These are phyloP conservation scores for Podosphaera xanthii DNA, from an alignment of 2,329 filamentous ascomycete species.

Conservation along the genomic window DNA sequence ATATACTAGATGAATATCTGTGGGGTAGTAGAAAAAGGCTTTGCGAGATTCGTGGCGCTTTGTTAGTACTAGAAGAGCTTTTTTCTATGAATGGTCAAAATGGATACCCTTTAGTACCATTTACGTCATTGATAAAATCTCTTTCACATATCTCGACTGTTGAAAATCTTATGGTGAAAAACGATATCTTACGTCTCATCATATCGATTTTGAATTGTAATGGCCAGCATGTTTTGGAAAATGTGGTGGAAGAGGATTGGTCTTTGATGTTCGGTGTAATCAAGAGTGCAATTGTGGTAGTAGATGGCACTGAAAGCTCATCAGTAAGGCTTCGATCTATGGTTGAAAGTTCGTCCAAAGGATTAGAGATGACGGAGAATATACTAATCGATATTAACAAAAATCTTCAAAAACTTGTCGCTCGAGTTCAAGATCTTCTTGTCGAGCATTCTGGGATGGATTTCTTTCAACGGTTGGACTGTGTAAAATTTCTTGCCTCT, in stretches of 20 bases:
- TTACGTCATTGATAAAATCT: slow-evolving; percentile 33
- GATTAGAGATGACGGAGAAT: slow-evolving; percentile 10
- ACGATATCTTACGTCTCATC: slow-evolving; percentile 18
- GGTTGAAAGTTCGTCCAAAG: slow-evolving; percentile 6
- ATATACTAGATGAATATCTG: slow-evolving; percentile 30
- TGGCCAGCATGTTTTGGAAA: slow-evolving; percentile 27
- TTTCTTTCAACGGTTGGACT: slow-evolving; percentile 39
- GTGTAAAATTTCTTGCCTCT: slow-evolving; percentile 42
- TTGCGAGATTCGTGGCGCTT: slow-evolving; percentile 36
- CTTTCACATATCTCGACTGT: slow-evolving; percentile 25
- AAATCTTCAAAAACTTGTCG: slow-evolving; percentile 13
- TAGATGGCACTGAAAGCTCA: slow-evolving; percentile 13
- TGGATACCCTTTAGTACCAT: slow-evolving; percentile 35
- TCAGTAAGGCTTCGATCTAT: slow-evolving; percentile 7
- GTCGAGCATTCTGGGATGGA: slow-evolving; percentile 22
- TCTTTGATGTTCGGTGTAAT: slow-evolving; percentile 35
- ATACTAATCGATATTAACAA: slow-evolving; percentile 10
- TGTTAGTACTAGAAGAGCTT: slow-evolving; percentile 39
- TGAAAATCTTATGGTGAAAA: slow-evolving; percentile 15
- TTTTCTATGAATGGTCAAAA: slow-evolving; percentile 35
- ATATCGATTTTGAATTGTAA: slow-evolving; percentile 29
- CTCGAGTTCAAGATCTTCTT: slow-evolving; percentile 14
- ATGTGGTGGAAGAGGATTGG: slow-evolving; percentile 45
- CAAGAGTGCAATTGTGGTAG: slow-evolving; percentile 22
- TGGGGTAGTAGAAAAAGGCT: slow-evolving; percentile 26